A percentile compares a stretch with the other conserved stretches of the same genome.
phyloP scores from a whole-genome alignment of 345 rosid genomes.

The Melastoma malabathricum region DNA sequence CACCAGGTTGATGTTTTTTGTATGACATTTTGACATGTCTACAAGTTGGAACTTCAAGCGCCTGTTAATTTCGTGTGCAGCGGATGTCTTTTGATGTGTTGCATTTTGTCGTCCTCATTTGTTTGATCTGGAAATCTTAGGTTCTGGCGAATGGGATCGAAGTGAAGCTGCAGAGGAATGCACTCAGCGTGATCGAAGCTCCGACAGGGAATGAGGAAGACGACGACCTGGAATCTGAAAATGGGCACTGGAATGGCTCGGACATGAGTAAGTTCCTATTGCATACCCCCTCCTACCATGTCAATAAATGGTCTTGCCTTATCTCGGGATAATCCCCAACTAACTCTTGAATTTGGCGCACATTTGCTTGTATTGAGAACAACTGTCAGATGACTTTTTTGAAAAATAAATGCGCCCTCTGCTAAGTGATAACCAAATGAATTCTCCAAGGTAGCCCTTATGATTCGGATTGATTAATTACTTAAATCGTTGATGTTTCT shows the following conservation, averaged over 20 bases:
- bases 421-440: too few species aligned
- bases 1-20: too few species aligned
- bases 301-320: neutral
- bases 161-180: conserved; percentile 97
- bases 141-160: conserved; percentile 96
- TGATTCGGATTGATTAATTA: too few species aligned
- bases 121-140: conserved; percentile 18
- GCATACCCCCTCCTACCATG: neutral
- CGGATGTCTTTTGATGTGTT: neutral
- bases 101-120: neutral
- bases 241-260: conserved; percentile 61
- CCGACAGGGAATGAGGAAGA: conserved; percentile 94
- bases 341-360: neutral
- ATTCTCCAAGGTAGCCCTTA: too few species aligned
- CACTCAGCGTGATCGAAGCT: conserved; percentile 94
- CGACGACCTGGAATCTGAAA: conserved; percentile 59
- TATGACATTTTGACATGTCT: too few species aligned
- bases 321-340: neutral
- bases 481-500: too few species aligned
- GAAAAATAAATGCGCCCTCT: too few species aligned
- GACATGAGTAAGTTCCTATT: conserved; percentile 56
- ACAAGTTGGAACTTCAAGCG: too few species aligned
- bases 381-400: too few species aligned
- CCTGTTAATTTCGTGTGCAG: too few species aligned
- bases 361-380: too few species aligned